Conservation (phyloP, 371 early-diverging fungal genomes). For the Mucor velutinosus region DNA sequence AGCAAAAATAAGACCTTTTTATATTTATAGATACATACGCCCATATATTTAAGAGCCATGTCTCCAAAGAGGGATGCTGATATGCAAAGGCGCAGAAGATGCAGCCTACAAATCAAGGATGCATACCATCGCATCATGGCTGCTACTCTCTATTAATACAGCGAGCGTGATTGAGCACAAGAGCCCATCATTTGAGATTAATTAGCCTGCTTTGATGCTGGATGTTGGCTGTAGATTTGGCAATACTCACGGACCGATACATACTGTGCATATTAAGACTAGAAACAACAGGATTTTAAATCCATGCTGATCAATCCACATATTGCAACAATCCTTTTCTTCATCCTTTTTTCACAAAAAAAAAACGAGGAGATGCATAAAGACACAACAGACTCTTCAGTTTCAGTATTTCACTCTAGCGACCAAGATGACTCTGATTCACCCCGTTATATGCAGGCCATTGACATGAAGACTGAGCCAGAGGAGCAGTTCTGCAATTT, state of each 20-base stretch:
- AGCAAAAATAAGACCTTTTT: background rate
- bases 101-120: background rate
- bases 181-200: background rate
- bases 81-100: background rate
- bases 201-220: background rate
- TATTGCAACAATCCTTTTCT: background rate
- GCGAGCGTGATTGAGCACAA: background rate
- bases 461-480: background rate
- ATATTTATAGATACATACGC: background rate
- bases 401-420: background rate
- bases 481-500: background rate
- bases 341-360: background rate
- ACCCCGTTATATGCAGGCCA: background rate
- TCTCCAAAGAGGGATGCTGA: background rate
- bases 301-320: background rate
- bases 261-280: background rate
- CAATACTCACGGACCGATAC: slow-evolving; percentile 3
- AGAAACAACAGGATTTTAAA: background rate
- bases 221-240: background rate
- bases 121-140: background rate
- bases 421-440: background rate
- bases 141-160: background rate
- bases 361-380: background rate
- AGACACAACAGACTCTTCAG: background rate
- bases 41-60: background rate